Conservation (phyloP, 352 stramenopile genomes). For the Globisporangium cederbergense region DNA sequence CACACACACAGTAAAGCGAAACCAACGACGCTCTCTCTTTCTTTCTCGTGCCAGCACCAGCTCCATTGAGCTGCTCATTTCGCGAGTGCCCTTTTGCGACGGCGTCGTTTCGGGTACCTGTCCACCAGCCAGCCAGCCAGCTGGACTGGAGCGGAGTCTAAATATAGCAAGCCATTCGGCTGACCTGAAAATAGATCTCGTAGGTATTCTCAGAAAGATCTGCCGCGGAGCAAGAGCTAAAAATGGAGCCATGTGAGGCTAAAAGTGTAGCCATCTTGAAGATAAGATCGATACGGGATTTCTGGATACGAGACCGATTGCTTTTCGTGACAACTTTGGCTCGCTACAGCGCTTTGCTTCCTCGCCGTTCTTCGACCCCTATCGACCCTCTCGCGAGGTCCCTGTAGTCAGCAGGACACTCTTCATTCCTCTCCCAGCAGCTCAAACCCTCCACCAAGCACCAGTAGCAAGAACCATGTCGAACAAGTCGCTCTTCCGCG, state of each 20-base stretch:
- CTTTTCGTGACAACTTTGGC: not conserved
- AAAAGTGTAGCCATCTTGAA: constrained; percentile 8
- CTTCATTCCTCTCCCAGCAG: not conserved
- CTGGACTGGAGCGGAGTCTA: too few species aligned
- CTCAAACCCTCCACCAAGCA: not conserved
- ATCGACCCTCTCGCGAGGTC: not conserved
- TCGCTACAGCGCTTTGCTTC: not conserved
- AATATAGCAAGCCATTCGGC: too few species aligned
- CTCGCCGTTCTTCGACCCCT: not conserved
- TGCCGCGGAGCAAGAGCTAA: too few species aligned
- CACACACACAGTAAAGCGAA: too few species aligned
- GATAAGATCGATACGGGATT: not conserved
- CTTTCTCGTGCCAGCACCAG: too few species aligned
- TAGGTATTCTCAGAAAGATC: too few species aligned
- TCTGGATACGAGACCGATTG: too few species aligned
- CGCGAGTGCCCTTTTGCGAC: too few species aligned
- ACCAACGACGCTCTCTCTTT: too few species aligned
- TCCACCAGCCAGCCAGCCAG: too few species aligned
- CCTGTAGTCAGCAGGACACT: not conserved
- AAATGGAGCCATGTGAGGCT: not conserved
- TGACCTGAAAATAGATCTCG: not conserved
- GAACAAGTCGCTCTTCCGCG: constrained; percentile 29
- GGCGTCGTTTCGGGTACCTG: too few species aligned
- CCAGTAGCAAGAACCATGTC: constrained; percentile 19
- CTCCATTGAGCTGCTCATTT: too few species aligned